A percentile compares a stretch with the other conserved stretches of the same genome.
These are phyloP conservation scores for Ophidiomyces ophidiicola DNA, from an alignment of 2,329 filamentous ascomycete genomes.

Conservation along the genomic window DNA sequence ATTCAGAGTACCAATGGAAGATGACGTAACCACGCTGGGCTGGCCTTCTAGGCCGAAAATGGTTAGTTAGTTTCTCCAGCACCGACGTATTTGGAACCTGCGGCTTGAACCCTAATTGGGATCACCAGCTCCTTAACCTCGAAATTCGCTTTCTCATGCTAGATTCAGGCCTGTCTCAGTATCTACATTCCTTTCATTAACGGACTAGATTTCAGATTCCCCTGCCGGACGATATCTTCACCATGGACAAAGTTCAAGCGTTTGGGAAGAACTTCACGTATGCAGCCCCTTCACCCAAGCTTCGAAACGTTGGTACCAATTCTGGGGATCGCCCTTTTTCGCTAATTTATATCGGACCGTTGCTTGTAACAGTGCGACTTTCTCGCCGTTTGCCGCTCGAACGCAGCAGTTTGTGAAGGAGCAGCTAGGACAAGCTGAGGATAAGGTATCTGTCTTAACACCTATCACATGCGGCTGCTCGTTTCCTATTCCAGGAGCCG, in stretches of 20 bases:
- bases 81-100: neutral
- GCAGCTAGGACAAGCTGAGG: slow-evolving; percentile 85
- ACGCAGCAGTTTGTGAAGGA: slow-evolving; percentile 98
- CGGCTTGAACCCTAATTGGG: slow-evolving; percentile 5
- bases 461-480: neutral
- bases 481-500: neutral
- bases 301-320: slow-evolving; percentile 13
- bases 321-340: slow-evolving; percentile 26
- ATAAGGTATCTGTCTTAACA: slow-evolving; percentile 52
- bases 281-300: slow-evolving; percentile 10
- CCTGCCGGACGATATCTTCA: neutral
- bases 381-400: slow-evolving; percentile 84
- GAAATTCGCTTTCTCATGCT: too few relatives aligned
- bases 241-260: slow-evolving; percentile 57
- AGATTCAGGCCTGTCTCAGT: too few relatives aligned
- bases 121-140: neutral
- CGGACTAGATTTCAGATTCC: too few relatives aligned
- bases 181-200: neutral
- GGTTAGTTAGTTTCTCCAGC: slow-evolving; percentile 4
- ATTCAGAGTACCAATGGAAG: too few relatives aligned
- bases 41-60: neutral
- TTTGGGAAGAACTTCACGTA: slow-evolving; percentile 61
- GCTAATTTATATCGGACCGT: slow-evolving; percentile 17
- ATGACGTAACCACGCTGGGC: neutral
- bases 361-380: slow-evolving; percentile 53